These are phyloP conservation scores for Tulasnella sp. DNA, from an alignment of 768 basidiomycete species.

Conservation along the genomic window DNA sequence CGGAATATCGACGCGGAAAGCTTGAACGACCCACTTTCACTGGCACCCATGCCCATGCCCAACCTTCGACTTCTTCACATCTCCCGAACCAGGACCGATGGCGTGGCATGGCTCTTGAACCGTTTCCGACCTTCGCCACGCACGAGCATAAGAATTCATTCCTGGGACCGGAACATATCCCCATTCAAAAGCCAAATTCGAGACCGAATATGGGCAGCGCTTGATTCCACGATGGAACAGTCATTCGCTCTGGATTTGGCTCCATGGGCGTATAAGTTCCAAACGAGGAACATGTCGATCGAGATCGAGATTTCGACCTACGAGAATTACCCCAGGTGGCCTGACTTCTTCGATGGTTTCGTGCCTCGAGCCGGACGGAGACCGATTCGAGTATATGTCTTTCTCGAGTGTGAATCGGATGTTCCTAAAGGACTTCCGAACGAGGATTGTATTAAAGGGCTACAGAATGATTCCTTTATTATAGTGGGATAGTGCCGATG, in stretches of 20 bases:
- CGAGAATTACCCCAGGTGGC: background rate
- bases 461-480: background rate
- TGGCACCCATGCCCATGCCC: background rate
- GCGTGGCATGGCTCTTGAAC: background rate
- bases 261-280: background rate
- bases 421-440: background rate
- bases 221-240: background rate
- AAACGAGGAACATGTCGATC: background rate
- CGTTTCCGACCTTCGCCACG: background rate
- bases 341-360: background rate
- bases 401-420: background rate
- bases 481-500: background rate
- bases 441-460: background rate
- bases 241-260: background rate
- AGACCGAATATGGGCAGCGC: background rate
- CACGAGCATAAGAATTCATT: background rate
- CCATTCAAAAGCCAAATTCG: background rate
- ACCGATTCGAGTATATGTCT: background rate
- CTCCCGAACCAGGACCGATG: background rate
- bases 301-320: background rate
- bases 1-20: background rate
- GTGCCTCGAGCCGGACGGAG: background rate
- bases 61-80: background rate
- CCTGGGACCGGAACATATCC: background rate
- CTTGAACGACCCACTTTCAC: background rate